Base-by-base conservation (phyloP, 352 stramenopile genomes). In the Globisporangium spinosum region DNA sequence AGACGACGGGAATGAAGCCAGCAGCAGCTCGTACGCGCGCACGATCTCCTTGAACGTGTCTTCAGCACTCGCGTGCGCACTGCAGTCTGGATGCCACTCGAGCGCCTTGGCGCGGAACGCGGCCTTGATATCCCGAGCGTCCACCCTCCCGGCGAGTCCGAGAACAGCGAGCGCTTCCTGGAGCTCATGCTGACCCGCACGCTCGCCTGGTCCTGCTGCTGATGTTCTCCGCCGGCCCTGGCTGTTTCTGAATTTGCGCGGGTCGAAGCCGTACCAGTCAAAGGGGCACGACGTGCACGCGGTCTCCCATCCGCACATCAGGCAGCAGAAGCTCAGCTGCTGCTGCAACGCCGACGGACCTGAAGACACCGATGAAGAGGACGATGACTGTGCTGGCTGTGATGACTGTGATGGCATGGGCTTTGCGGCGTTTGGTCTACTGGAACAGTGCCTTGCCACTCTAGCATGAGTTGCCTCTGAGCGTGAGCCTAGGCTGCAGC, bases 31-130 rank as follows among this genome's bases (percentile, higher is more conserved):
- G 68, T 98, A 98, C 6, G 93, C 95, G 35, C 79, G 59, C 53
- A 95, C 79, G 8, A 98, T 85, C 38, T 89, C 72, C 61, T 93
- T 91, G 77, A 98, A 98, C 1, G 79, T 76, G 40, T 85, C 81
- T 22, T 88, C 79, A 12, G 93, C 93, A 20, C 77, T 69, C n/a
- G 86, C 79, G 23, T 89, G 69, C 10, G 79, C 67, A 67, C 97
- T 97, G 75, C 96, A 98, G 75, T 98, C 95, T 0, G 95, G 95
- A 66, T 98, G 95, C 77, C 91, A 98, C 71, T 91, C 87, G 12
- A 98, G 78, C 29, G 93, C 93, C 61, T 89, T 77, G 49, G 59
- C 69, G 66, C 83, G 81, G 65, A 91, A 91, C 20, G 83, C 81
- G 3, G 71, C 71, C 59, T 91, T 91, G 22, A 91, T 67, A 17